phyloP scores from a whole-genome alignment of 306 rosid genomes.

The Calophaca sinica region DNA sequence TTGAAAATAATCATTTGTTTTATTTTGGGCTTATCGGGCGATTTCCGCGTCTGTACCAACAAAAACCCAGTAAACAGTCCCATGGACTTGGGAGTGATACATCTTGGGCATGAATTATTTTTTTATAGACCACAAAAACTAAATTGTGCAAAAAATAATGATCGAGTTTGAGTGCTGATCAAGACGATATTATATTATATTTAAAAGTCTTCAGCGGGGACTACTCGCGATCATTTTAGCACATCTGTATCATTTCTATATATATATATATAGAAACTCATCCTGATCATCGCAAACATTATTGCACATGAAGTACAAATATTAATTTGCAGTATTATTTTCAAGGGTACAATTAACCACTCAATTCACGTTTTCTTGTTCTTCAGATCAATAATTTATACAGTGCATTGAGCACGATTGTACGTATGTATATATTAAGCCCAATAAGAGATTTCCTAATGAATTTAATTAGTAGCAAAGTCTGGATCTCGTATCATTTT shows the following conservation, averaged over 20 bases:
- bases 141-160: neutral
- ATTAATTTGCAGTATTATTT: neutral
- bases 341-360: neutral
- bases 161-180: neutral
- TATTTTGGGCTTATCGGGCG: no score
- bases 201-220: neutral
- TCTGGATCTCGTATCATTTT: conserved; percentile 1
- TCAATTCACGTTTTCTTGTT: neutral
- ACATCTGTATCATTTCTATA: neutral
- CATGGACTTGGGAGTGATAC: no score
- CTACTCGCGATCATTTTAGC: neutral
- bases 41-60: no score
- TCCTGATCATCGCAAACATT: neutral
- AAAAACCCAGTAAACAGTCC: no score
- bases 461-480: neutral
- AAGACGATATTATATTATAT: neutral
- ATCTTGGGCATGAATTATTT: no score
- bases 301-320: neutral
- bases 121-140: no score
- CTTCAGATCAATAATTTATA: conserved; percentile 6
- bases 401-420: neutral
- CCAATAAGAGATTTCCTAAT: neutral
- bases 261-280: neutral
- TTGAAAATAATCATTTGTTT: no score
- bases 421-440: neutral